Conservation (phyloP, 2,329 filamentous ascomycete genomes). For the Hymenoscyphus linearis region DNA sequence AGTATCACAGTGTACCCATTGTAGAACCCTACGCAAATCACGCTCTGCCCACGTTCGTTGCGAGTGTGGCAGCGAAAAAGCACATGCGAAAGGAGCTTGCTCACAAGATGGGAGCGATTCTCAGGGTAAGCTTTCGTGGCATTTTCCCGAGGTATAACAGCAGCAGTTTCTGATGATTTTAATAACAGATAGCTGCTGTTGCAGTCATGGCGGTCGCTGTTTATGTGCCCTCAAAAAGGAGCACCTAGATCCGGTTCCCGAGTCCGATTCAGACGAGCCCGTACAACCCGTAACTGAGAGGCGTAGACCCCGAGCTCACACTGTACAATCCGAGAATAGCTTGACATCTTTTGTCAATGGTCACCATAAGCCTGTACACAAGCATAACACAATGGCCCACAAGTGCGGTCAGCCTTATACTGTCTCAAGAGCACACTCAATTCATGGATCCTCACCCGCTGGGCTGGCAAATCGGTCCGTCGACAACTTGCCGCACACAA, state of each 20-base stretch:
- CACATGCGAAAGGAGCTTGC: conserved; percentile 53
- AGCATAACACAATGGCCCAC: conserved; percentile 55
- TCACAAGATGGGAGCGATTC: conserved; percentile 43
- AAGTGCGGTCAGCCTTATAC: conserved; percentile 56
- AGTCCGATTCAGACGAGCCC: conserved; percentile 54
- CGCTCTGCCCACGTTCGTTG: conserved; percentile 92
- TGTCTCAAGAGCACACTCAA: conserved; percentile 52
- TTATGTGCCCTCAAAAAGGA: conserved; percentile 62
- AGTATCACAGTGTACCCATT: conserved; percentile 96
- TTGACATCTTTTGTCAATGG: conserved; percentile 59
- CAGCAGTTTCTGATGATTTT: conserved; percentile 31
- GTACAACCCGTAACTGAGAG: conserved; percentile 34
- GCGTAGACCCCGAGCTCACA: conserved; percentile 54
- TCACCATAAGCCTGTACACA: conserved; percentile 57
- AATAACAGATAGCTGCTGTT: conserved; percentile 59
- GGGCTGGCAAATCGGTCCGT: conserved; percentile 43
- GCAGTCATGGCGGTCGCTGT: conserved; percentile 64
- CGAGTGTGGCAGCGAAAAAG: conserved; percentile 90
- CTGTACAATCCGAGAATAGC: conserved; percentile 53
- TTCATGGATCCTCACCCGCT: conserved; percentile 45
- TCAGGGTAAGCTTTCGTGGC: conserved; percentile 33
- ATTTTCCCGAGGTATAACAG: conserved; percentile 14
- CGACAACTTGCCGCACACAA: conserved; percentile 39
- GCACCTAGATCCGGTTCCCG: conserved; percentile 56
- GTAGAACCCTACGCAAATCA: conserved; percentile 92